These are phyloP conservation scores for Eutrema heterophyllum DNA, from an alignment of 345 rosid species.

Conservation along the genomic window DNA sequence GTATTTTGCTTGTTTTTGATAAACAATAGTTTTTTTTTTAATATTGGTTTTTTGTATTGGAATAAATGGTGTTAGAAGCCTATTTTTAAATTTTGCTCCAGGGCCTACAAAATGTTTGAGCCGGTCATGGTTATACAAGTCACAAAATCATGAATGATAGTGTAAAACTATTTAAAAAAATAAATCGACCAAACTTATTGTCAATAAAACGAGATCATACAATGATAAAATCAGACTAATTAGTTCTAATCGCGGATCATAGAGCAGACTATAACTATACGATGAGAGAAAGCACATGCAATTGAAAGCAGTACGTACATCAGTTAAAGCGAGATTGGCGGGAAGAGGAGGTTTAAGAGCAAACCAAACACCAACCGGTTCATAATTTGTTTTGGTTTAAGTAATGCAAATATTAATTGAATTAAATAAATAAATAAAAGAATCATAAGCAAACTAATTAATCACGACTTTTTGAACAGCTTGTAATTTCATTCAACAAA, in stretches of 20 bases:
- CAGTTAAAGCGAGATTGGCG: not conserved
- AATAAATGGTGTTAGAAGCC: too few species aligned
- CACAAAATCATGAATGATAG: not conserved
- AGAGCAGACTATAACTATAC: too few species aligned
- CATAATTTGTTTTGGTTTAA: not conserved
- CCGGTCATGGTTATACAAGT: not conserved
- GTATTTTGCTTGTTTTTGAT: too few species aligned
- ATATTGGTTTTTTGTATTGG: too few species aligned
- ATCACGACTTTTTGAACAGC: not conserved
- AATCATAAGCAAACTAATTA: not conserved
- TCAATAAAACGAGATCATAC: not conserved
- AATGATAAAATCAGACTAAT: not conserved
- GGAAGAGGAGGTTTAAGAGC: constrained; percentile 7
- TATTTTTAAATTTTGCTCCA: too few species aligned
- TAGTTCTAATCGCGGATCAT: too few species aligned
- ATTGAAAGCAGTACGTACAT: not conserved
- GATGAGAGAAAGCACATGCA: too few species aligned
- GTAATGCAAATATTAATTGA: not conserved
- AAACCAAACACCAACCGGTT: constrained; percentile 10
- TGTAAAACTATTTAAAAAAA: not conserved
- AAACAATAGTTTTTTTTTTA: too few species aligned
- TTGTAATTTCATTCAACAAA: not conserved
- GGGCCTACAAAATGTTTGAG: too few species aligned
- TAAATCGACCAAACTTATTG: not conserved
- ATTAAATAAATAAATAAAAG: too few species aligned